Conservation (phyloP, 257 asterid genomes). For the Nicotiana tomentosiformis region DNA sequence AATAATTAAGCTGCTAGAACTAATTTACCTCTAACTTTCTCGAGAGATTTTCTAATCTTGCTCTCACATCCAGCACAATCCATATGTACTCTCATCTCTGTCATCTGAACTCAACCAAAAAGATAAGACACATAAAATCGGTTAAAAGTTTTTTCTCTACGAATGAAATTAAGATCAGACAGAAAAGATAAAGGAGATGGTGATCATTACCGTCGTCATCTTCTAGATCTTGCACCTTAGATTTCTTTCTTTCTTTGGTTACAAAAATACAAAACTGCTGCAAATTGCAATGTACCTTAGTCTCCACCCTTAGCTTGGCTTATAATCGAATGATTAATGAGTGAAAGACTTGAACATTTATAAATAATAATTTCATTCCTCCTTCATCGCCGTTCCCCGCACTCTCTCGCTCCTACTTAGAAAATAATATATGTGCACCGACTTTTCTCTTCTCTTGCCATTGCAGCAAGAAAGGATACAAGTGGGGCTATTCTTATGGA, state of each 20-base stretch:
- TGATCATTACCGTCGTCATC: conserved; percentile 5
- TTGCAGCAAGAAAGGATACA: conserved; percentile 6
- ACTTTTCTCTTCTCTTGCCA: conserved; percentile 24
- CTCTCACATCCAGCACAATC: conserved; percentile 70
- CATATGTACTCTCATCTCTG: conserved; percentile 74
- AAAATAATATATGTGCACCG: conserved; percentile 21
- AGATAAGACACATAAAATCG: neutral
- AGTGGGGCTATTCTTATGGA: conserved; percentile 6
- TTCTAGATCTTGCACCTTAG: neutral
- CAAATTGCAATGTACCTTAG: neutral
- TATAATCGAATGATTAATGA: neutral
- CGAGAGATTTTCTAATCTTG: conserved; percentile 56
- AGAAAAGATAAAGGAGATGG: neutral
- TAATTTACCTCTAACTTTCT: conserved; percentile 38
- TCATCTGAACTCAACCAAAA: conserved; percentile 28
- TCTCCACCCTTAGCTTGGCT: neutral
- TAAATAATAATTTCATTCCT: neutral
- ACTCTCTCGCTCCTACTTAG: neutral
- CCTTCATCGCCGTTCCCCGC: neutral
- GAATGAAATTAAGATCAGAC: neutral
- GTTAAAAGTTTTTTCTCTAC: neutral
- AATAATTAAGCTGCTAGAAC: too few species aligned
- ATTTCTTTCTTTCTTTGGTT: too few species aligned
- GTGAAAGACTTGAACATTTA: neutral
- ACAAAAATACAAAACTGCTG: neutral